phyloP scores from a whole-genome alignment of 2,329 filamentous ascomycete genomes.

The Diplodia intermedia region DNA sequence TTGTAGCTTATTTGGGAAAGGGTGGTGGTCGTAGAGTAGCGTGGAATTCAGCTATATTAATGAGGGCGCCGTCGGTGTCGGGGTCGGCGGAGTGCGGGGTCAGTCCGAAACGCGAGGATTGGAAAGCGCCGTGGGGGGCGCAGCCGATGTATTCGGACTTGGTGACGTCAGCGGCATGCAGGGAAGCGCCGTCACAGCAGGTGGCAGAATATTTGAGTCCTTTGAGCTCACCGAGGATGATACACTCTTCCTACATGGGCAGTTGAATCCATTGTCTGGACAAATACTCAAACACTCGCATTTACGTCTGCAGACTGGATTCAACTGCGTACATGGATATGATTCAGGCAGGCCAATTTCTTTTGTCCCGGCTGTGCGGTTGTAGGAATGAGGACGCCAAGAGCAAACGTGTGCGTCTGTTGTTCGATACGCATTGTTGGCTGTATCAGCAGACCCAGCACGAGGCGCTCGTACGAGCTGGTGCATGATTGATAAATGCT shows the following conservation, averaged over 20 bases:
- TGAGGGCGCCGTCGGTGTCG: neutral
- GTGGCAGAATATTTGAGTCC: no score
- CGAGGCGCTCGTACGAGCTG: neutral
- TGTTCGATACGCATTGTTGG: neutral
- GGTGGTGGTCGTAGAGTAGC: neutral
- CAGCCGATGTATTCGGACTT: neutral
- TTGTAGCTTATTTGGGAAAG: neutral
- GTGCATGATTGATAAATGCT: constrained; percentile 10
- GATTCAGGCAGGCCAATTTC: no score
- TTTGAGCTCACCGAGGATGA: no score
- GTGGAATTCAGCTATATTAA: neutral
- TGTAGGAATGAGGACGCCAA: neutral
- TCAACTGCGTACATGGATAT: no score
- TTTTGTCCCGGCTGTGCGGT: neutral
- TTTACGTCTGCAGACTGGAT: no score
- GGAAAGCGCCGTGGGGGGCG: neutral
- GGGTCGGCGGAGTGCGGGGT: neutral
- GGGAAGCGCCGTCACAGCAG: no score
- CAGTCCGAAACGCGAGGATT: no score
- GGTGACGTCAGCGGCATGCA: constrained; percentile 23
- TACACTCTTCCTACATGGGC: no score
- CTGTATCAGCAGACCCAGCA: neutral
- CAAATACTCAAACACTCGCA: no score
- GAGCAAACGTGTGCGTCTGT: neutral
- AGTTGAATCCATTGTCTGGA: no score